A percentile compares a stretch with the other conserved stretches of the same genome.
Evolutionary conservation across 2,329 filamentous ascomycete genomes (phyloP).

Genomic region (Cladobotryum protrusum): DNA sequence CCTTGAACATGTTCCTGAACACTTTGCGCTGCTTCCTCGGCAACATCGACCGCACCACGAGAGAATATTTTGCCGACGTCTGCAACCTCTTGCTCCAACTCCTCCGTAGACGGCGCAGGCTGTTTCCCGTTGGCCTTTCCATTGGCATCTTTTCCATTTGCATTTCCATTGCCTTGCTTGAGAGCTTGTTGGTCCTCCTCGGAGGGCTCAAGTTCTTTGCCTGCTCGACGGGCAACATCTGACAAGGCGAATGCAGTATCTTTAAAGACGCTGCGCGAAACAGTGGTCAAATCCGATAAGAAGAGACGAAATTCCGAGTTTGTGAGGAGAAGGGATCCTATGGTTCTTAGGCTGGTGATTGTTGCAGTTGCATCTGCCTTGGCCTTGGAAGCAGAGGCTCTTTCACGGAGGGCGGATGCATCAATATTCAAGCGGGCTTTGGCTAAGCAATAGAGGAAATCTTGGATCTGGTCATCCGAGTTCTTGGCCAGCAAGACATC

Average conservation of each 20-base stretch:
- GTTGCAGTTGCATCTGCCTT: slow-evolving; percentile 35
- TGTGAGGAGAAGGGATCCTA: slow-evolving; percentile 76
- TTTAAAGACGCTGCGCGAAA: slow-evolving; percentile 77
- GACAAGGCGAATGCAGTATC: slow-evolving; percentile 80
- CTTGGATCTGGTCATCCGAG: slow-evolving; percentile 75
- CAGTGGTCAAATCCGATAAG: slow-evolving; percentile 68
- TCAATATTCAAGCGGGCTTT: slow-evolving; percentile 56
- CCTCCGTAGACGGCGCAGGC: slow-evolving; percentile 48
- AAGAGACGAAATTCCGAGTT: slow-evolving; percentile 89
- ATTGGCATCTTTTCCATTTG: slow-evolving; percentile 47
- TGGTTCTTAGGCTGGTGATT: slow-evolving; percentile 74
- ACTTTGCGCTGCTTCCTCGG: slow-evolving; percentile 59
- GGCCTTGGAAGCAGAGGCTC: slow-evolving; percentile 24
- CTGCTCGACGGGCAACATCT: slow-evolving; percentile 66
- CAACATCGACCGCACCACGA: slow-evolving; percentile 49
- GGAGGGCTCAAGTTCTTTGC: slow-evolving; percentile 65
- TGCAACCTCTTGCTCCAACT: slow-evolving; percentile 54
- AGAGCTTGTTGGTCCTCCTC: slow-evolving; percentile 50
- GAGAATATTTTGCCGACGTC: slow-evolving; percentile 49
- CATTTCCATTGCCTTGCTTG: slow-evolving; percentile 26
- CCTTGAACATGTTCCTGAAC: slow-evolving; percentile 66
- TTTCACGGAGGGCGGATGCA: slow-evolving; percentile 22
- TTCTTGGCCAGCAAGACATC: slow-evolving; percentile 82
- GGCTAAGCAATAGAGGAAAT: slow-evolving; percentile 79
- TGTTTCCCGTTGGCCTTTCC: slow-evolving; percentile 13